Conservation (phyloP, 2,329 filamentous ascomycete species). For the Diaporthe longicolla region DNA sequence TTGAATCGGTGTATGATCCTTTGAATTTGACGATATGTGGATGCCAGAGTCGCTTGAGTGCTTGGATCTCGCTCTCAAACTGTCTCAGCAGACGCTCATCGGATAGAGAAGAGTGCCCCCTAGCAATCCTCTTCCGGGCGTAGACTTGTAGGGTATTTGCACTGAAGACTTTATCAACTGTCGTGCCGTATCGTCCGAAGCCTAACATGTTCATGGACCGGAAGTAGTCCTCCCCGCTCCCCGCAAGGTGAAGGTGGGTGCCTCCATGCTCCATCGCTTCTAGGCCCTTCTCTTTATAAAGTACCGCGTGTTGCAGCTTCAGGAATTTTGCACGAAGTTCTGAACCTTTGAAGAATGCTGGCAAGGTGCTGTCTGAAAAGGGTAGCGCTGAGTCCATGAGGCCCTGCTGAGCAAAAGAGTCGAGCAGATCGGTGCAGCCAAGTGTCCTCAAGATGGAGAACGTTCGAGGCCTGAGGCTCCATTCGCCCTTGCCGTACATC, state of each 20-base stretch:
- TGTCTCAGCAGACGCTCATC: conserved; percentile 4
- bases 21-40: conserved; percentile 18
- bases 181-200: not conserved
- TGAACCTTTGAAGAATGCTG: not conserved
- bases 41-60: not conserved
- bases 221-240: conserved; percentile 8
- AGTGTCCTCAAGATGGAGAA: not conserved
- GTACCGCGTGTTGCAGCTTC: not conserved
- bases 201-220: not conserved
- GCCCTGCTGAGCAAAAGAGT: not conserved
- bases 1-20: not conserved
- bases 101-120: not conserved
- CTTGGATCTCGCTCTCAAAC: conserved; percentile 12
- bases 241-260: not conserved
- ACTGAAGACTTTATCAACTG: not conserved
- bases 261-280: conserved; percentile 1
- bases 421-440: not conserved
- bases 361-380: conserved; percentile 1
- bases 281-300: not conserved
- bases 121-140: conserved; percentile 1
- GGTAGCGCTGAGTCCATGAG: conserved; percentile 5
- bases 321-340: not conserved
- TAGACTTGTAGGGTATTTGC: not conserved
- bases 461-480: not conserved
- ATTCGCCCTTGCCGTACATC: conserved; percentile 14